phyloP scores from a whole-genome alignment of 768 basidiomycete species.

The Gloeostereum incarnatum region DNA sequence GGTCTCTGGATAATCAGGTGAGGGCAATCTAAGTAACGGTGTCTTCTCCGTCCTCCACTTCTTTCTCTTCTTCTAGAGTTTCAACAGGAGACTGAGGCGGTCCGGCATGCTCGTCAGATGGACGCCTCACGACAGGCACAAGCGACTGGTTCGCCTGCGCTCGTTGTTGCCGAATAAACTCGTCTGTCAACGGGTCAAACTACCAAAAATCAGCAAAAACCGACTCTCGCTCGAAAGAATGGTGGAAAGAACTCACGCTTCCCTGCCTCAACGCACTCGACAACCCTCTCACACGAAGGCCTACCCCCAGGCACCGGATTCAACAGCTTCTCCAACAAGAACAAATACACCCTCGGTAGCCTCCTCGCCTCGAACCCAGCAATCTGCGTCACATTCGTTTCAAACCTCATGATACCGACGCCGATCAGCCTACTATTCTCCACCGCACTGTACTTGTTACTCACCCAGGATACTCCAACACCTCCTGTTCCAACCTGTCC shows the following conservation, averaged over 20 bases:
- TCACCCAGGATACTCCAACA: slow-evolving; percentile 67
- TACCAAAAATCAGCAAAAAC: slow-evolving; percentile 19
- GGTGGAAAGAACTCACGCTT: slow-evolving; percentile 41
- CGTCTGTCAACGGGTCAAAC: slow-evolving; percentile 1
- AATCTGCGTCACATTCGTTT: slow-evolving; percentile 37
- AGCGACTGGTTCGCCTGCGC: neutral
- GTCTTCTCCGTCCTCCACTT: neutral
- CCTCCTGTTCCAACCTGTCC: slow-evolving; percentile 63
- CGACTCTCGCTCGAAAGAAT: slow-evolving; percentile 15
- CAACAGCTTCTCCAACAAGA: slow-evolving; percentile 66
- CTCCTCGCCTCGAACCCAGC: slow-evolving; percentile 61
- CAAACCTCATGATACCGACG: slow-evolving; percentile 17
- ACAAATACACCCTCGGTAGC: slow-evolving; percentile 59
- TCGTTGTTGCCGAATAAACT: neutral
- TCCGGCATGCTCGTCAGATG: neutral
- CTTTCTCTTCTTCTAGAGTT: neutral
- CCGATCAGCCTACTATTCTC: neutral
- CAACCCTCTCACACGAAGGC: slow-evolving; percentile 68
- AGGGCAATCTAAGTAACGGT: neutral
- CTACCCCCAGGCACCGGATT: slow-evolving; percentile 50
- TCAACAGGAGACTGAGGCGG: neutral
- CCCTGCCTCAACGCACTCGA: slow-evolving; percentile 60
- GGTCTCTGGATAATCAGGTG: neutral
- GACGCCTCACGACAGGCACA: neutral
- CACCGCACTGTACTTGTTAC: neutral